Percentiles rank a stretch among this genome's conserved stretches.
These are phyloP conservation scores for Ophiostoma novo-ulmi DNA, from an alignment of 2,329 filamentous ascomycete genomes.

Conservation along the genomic window DNA sequence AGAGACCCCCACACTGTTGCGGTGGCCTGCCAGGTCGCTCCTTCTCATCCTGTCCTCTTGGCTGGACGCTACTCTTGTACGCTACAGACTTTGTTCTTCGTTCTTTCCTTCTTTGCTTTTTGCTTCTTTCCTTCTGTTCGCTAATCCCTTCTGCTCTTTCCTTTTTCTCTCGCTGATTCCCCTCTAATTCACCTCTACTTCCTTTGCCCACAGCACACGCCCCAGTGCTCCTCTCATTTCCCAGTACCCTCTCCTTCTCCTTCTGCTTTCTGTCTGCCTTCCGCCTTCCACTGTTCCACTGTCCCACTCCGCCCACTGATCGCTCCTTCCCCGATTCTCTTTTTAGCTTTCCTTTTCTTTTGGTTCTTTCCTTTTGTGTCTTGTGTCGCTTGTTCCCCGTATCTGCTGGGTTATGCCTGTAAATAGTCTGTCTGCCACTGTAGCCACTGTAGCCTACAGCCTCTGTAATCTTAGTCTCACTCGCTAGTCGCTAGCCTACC, in stretches of 20 bases:
- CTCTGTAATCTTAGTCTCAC: background rate
- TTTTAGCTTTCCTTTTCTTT: background rate
- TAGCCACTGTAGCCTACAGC: background rate
- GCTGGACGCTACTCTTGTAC: background rate
- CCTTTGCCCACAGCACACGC: background rate
- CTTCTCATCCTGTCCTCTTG: background rate
- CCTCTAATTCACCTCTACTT: background rate
- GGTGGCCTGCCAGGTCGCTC: conserved; percentile 5
- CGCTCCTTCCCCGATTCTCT: conserved; percentile 12
- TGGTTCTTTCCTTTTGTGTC: background rate
- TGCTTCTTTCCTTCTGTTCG: background rate
- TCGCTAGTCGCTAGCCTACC: background rate
- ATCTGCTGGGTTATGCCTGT: background rate
- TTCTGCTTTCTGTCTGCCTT: background rate
- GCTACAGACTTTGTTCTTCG: background rate
- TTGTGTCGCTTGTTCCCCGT: background rate
- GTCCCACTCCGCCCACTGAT: background rate
- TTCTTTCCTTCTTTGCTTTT: background rate
- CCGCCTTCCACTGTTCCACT: conserved; percentile 4
- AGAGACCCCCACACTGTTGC: conserved; percentile 1
- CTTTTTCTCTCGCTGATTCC: background rate
- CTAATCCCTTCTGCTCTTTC: background rate
- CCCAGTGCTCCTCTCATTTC: conserved; percentile 14
- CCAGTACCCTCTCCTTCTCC: background rate
- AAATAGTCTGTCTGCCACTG: no score